Evolutionary conservation across 768 basidiomycete species (phyloP).

Genomic region (Agrocybe pediades): DNA sequence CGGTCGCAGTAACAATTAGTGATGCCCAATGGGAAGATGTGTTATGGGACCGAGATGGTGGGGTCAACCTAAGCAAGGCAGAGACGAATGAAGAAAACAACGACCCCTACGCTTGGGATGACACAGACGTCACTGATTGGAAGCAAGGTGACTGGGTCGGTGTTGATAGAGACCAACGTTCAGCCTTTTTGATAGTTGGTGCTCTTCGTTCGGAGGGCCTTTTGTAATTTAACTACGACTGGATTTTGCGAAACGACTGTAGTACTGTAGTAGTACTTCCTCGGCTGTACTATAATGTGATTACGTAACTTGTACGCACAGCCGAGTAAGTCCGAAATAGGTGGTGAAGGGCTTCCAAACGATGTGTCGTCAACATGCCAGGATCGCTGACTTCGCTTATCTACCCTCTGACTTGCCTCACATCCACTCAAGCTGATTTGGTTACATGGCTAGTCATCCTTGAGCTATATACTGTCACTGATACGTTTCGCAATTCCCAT

Average conservation of each 20-base stretch:
- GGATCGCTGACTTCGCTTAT: not conserved
- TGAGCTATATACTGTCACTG: not conserved
- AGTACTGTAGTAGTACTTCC: too few species aligned
- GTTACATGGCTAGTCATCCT: not conserved
- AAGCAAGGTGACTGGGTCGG: slow-evolving; percentile 74
- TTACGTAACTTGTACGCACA: too few species aligned
- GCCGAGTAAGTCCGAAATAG: not conserved
- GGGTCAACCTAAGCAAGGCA: slow-evolving; percentile 35
- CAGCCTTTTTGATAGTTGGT: slow-evolving; percentile 79
- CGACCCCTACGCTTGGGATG: slow-evolving; percentile 64
- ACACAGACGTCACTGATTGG: slow-evolving; percentile 50
- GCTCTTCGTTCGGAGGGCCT: slow-evolving; percentile 75
- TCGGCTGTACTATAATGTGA: too few species aligned
- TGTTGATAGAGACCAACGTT: slow-evolving; percentile 75
- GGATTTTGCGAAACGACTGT: too few species aligned
- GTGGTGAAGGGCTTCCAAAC: not conserved
- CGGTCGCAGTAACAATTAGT: slow-evolving; percentile 76
- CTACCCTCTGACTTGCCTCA: not conserved
- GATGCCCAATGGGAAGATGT: slow-evolving; percentile 83
- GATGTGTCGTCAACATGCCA: not conserved
- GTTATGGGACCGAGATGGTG: slow-evolving; percentile 73
- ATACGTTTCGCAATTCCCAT: slow-evolving; percentile 6
- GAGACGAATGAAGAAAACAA: slow-evolving; percentile 29
- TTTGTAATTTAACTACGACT: too few species aligned
- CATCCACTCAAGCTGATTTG: too few species aligned